phyloP scores from a whole-genome alignment of 2,329 filamentous ascomycete genomes.

The Alternaria consortialis region DNA sequence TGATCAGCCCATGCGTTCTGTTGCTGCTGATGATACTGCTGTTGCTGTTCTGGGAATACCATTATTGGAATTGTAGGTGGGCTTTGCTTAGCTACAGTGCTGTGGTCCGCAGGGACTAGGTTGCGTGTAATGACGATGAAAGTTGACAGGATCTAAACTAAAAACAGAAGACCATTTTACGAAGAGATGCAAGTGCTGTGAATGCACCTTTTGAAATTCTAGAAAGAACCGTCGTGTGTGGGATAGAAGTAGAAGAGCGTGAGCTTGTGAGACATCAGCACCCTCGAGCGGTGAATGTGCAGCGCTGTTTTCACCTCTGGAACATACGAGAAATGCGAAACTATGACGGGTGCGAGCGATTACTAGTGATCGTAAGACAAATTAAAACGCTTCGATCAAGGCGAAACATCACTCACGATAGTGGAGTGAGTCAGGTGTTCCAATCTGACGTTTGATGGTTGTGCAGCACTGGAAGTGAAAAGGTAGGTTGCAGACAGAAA shows the following conservation, averaged over 20 bases:
- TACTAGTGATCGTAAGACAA: background rate
- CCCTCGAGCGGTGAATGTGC: background rate
- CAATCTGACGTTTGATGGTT: too few species aligned
- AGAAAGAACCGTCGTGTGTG: background rate
- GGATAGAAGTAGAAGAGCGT: background rate
- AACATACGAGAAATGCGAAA: background rate
- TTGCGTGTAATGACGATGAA: background rate
- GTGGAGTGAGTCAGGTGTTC: too few species aligned
- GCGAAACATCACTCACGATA: background rate
- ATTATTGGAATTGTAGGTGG: background rate
- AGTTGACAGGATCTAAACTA: background rate
- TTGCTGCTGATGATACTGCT: background rate
- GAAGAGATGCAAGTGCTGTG: background rate
- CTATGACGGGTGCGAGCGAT: background rate
- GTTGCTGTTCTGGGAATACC: background rate
- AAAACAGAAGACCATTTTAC: background rate
- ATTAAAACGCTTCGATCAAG: background rate
- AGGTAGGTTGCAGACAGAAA: background rate
- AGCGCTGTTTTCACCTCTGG: background rate
- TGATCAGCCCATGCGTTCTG: background rate
- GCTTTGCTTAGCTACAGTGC: background rate
- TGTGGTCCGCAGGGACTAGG: background rate
- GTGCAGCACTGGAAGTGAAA: background rate
- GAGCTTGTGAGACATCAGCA: background rate
- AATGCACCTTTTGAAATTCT: background rate